Percentiles rank a stretch among this genome's conserved stretches.
These are phyloP conservation scores for Epichloe coenophiala DNA, from an alignment of 2,329 filamentous ascomycete genomes.

Conservation along the genomic window DNA sequence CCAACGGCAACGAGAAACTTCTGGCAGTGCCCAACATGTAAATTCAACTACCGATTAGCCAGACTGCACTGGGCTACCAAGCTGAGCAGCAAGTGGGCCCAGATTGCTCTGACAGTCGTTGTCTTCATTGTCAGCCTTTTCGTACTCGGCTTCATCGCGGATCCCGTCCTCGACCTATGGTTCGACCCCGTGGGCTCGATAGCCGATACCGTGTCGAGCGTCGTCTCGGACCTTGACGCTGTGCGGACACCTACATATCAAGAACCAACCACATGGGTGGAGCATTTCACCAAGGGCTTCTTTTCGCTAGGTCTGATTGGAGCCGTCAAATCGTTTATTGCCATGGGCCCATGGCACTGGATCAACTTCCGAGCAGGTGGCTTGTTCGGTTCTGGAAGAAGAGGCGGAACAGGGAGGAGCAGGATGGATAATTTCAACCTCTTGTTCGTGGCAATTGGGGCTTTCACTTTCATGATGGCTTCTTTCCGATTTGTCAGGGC, in stretches of 20 bases:
- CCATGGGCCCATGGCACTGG: conserved; percentile 63
- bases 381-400: conserved; percentile 35
- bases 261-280: conserved; percentile 51
- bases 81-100: conserved; percentile 51
- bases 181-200: conserved; percentile 60
- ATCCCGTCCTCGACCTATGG: conserved; percentile 84
- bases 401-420: conserved; percentile 57
- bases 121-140: conserved; percentile 67
- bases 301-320: conserved; percentile 82
- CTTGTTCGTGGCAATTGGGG: conserved; percentile 65
- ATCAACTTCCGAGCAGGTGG: conserved; percentile 57
- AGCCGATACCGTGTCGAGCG: conserved; percentile 33
- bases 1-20: conserved; percentile 54
- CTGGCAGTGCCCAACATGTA: conserved; percentile 80
- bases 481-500: conserved; percentile 71
- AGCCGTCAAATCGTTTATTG: conserved; percentile 66
- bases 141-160: conserved; percentile 76
- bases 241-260: conserved; percentile 26
- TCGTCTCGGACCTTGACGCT: conserved; percentile 28
- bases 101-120: conserved; percentile 55
- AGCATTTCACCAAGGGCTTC: conserved; percentile 81
- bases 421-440: conserved; percentile 68
- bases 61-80: conserved; percentile 63
- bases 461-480: conserved; percentile 67
- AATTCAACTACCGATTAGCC: conserved; percentile 67